Conservation (phyloP, 805 yeast genomes). For the Kluyveromyces starmeri region DNA sequence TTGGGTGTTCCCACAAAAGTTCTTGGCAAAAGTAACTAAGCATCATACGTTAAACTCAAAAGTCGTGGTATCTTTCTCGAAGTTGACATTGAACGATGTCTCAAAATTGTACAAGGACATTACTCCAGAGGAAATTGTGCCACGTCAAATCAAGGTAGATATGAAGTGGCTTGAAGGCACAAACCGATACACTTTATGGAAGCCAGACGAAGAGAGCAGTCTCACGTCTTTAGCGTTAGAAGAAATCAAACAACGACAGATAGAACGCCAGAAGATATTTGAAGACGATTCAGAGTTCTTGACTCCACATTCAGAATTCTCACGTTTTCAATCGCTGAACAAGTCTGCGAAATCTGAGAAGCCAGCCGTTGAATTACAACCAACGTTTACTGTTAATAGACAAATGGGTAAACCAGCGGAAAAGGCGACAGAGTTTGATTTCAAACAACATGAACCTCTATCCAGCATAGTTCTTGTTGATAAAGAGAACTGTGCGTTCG, state of each 20-base stretch:
- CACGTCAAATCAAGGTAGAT: conserved; percentile 1
- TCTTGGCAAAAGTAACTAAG: neutral
- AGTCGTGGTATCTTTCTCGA: neutral
- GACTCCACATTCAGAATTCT: neutral
- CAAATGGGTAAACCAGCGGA: neutral
- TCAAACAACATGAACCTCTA: too few relatives aligned
- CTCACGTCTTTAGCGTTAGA: conserved; percentile 2
- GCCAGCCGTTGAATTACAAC: neutral
- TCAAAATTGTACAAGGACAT: neutral
- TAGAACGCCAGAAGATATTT: conserved; percentile 2
- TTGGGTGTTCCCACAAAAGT: conserved; percentile 1
- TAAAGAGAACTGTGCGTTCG: neutral
- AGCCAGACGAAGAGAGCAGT: neutral
- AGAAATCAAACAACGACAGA: conserved; percentile 2
- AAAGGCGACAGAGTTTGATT: neutral
- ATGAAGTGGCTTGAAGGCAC: conserved; percentile 3
- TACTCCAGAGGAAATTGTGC: neutral
- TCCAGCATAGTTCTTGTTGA: too few relatives aligned
- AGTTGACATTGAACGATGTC: neutral
- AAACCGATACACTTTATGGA: neutral
- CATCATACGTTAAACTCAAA: conserved; percentile 1
- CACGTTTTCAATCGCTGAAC: neutral
- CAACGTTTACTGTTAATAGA: neutral
- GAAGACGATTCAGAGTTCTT: neutral
- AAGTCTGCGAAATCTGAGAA: neutral